Evolutionary conservation across 2,329 filamentous ascomycete genomes (phyloP).

Genomic region (Phialophora tarda): DNA sequence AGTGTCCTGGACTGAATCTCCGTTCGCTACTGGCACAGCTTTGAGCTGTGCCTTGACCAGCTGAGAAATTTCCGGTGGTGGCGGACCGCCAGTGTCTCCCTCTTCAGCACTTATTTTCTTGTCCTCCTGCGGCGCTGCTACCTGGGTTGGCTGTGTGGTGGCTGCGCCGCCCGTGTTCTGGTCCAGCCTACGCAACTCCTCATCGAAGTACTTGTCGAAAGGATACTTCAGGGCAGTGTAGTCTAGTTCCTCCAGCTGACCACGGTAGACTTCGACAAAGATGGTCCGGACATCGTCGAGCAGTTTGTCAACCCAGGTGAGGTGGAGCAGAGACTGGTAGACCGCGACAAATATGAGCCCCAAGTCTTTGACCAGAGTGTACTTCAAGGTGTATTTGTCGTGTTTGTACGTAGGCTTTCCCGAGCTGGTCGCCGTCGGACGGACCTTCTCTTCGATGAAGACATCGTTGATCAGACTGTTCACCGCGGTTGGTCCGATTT

Average conservation of each 20-base stretch:
- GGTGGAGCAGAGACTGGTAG: constrained; percentile 91
- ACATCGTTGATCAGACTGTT: constrained; percentile 96
- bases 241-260: constrained; percentile 81
- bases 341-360: constrained; percentile 97
- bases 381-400: constrained; percentile 94
- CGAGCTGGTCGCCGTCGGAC: constrained; percentile 61
- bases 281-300: constrained; percentile 93
- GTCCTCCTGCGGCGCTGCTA: constrained; percentile 50
- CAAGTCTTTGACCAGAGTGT: constrained; percentile 89
- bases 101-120: constrained; percentile 56
- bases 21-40: constrained; percentile 49
- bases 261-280: constrained; percentile 87
- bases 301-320: constrained; percentile 96
- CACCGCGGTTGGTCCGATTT: constrained; percentile 80
- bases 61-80: constrained; percentile 59
- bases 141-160: constrained; percentile 54
- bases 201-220: constrained; percentile 94
- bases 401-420: constrained; percentile 80
- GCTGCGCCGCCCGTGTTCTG: constrained; percentile 47
- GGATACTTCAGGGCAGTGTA: constrained; percentile 79
- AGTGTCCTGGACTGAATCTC: constrained; percentile 69
- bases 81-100: constrained; percentile 54
- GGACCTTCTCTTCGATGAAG: constrained; percentile 91
- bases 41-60: constrained; percentile 58
- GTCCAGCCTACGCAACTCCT: constrained; percentile 84